Percentiles rank a stretch among this genome's conserved stretches.
Conservation (phyloP, 73 alveolate species). For the Paramecium octaurelia region DNA sequence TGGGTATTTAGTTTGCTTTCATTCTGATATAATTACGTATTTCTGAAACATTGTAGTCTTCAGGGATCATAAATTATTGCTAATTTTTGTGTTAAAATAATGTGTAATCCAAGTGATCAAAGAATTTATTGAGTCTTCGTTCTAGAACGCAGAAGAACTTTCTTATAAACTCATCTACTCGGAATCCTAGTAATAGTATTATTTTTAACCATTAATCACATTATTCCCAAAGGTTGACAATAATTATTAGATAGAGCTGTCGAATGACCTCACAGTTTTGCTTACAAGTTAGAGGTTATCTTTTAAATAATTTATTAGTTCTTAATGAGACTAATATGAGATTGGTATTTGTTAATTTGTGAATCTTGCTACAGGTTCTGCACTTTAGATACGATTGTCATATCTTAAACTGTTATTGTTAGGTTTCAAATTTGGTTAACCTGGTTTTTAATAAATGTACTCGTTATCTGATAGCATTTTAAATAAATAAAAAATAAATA, state of each 20-base stretch:
- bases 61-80: not conserved
- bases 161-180: not conserved
- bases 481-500: not conserved
- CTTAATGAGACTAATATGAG: not conserved
- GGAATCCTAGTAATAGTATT: constrained; percentile 3
- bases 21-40: not conserved
- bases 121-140: not conserved
- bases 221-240: not conserved
- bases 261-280: not conserved
- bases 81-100: not conserved
- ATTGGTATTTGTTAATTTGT: not conserved
- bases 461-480: not conserved
- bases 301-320: not conserved
- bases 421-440: not conserved
- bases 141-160: constrained; percentile 1
- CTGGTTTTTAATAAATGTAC: not conserved
- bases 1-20: not conserved
- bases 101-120: not conserved
- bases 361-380: not conserved
- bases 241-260: not conserved
- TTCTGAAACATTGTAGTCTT: not conserved
- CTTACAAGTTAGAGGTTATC: not conserved
- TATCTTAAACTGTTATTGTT: not conserved
- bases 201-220: not conserved
- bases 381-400: not conserved